Conservation (phyloP, 2,329 filamentous ascomycete genomes). For the Colletotrichum sp. region DNA sequence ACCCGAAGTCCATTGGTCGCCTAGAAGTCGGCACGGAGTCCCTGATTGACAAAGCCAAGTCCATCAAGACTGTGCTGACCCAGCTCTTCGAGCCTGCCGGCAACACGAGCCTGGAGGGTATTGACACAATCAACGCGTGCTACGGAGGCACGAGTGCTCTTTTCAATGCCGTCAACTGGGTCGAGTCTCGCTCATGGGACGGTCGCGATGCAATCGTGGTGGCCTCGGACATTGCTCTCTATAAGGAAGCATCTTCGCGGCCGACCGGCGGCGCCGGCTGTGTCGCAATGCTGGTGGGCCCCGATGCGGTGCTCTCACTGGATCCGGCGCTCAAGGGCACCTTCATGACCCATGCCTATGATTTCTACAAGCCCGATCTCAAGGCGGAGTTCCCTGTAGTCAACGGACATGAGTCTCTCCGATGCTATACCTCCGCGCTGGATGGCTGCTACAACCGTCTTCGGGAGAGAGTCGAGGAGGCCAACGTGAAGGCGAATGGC, state of each 20-base stretch:
- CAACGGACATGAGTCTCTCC: slow-evolving; percentile 82
- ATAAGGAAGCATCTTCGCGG: slow-evolving; percentile 81
- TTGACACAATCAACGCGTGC: slow-evolving; percentile 85
- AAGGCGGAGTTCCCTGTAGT: slow-evolving; percentile 87
- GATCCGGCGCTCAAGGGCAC: slow-evolving; percentile 80
- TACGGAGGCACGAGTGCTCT: slow-evolving; percentile 86
- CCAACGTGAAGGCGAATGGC: slow-evolving; percentile 57
- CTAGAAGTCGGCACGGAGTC: slow-evolving; percentile 88
- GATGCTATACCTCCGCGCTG: slow-evolving; percentile 81
- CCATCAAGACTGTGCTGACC: slow-evolving; percentile 87
- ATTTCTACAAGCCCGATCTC: slow-evolving; percentile 90
- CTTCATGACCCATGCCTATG: slow-evolving; percentile 85
- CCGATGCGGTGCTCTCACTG: slow-evolving; percentile 75
- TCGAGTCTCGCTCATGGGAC: slow-evolving; percentile 88
- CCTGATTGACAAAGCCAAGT: slow-evolving; percentile 88
- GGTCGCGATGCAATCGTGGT: slow-evolving; percentile 82
- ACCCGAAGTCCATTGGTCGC: slow-evolving; percentile 77
- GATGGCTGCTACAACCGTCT: slow-evolving; percentile 82
- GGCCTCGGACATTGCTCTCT: slow-evolving; percentile 83
- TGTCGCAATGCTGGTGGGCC: slow-evolving; percentile 80
- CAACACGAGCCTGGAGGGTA: slow-evolving; percentile 83
- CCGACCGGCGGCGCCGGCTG: slow-evolving; percentile 82
- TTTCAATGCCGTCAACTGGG: slow-evolving; percentile 84
- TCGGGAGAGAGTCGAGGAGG: slow-evolving; percentile 59
- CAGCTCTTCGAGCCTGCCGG: slow-evolving; percentile 76